phyloP scores from a whole-genome alignment of 257 asterid genomes.

The Capsicum pubescens region DNA sequence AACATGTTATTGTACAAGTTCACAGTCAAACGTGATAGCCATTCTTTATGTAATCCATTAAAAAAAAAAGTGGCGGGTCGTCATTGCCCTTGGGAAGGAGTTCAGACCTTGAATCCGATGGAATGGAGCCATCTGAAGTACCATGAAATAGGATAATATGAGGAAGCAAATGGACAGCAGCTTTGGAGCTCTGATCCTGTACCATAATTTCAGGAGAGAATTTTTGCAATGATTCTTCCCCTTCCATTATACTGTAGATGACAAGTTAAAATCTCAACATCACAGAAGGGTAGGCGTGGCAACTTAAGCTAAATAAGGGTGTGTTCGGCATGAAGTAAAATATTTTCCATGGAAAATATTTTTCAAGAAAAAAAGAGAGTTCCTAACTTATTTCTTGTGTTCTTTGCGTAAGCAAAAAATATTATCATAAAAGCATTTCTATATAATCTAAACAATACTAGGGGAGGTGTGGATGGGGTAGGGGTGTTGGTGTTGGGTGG shows the following conservation, averaged over 20 bases:
- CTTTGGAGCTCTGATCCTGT: slow-evolving; percentile 47
- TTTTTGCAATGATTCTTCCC: slow-evolving; percentile 67
- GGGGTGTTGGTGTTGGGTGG: background rate
- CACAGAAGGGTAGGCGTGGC: background rate
- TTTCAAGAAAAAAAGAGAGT: background rate
- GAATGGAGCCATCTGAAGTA: slow-evolving; percentile 80
- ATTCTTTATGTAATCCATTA: background rate
- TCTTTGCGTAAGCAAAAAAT: background rate
- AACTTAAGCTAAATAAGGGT: slow-evolving; percentile 11
- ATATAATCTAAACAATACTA: background rate
- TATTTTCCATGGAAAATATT: too few species aligned
- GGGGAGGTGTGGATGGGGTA: background rate
- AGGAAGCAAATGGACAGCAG: slow-evolving; percentile 66
- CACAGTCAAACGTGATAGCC: background rate
- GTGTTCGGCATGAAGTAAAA: background rate
- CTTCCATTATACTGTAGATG: slow-evolving; percentile 88
- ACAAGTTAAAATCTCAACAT: slow-evolving; percentile 28
- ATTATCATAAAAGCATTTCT: background rate
- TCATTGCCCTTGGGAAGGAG: slow-evolving; percentile 27
- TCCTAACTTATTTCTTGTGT: background rate
- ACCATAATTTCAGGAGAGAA: slow-evolving; percentile 86
- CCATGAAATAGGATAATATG: slow-evolving; percentile 80
- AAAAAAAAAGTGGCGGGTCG: background rate
- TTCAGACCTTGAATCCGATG: slow-evolving; percentile 76
- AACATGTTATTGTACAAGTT: background rate